phyloP scores from a whole-genome alignment of 2,329 filamentous ascomycete species.

The Rhinocladiella mackenziei region DNA sequence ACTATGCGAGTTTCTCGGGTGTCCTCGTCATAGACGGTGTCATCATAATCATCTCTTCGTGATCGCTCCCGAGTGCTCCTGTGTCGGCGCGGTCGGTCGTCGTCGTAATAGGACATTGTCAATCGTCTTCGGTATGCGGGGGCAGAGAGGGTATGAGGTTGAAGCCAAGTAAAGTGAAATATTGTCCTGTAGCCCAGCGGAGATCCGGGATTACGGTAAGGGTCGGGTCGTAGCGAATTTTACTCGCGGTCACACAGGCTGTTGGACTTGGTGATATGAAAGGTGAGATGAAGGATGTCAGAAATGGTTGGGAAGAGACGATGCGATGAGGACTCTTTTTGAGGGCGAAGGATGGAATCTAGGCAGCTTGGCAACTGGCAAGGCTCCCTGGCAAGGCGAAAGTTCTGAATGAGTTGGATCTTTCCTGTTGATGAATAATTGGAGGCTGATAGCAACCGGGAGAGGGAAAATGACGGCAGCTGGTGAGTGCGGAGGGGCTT shows the following conservation, averaged over 20 bases:
- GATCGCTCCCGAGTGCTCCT: conserved; percentile 30
- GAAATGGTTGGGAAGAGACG: neutral
- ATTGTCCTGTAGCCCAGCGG: conserved; percentile 16
- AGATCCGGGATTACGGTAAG: conserved; percentile 25
- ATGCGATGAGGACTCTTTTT: conserved; percentile 7
- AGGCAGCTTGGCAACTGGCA: conserved; percentile 16
- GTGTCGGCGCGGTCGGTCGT: conserved; percentile 50
- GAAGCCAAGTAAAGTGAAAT: conserved; percentile 13
- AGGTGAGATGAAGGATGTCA: conserved; percentile 1
- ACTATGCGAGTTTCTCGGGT: conserved; percentile 27
- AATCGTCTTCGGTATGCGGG: neutral
- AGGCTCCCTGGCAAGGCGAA: conserved; percentile 10
- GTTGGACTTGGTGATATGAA: neutral
- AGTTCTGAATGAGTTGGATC: conserved; percentile 1
- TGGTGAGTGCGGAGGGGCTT: conserved; percentile 1
- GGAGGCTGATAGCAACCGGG: no score
- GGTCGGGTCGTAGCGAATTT: conserved; percentile 22
- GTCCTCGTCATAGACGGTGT: conserved; percentile 25
- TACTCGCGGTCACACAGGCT: conserved; percentile 6
- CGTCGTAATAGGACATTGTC: conserved; percentile 47
- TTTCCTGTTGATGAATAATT: neutral
- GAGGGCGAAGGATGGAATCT: conserved; percentile 7
- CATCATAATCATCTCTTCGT: conserved; percentile 26
- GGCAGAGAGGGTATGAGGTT: conserved; percentile 9
- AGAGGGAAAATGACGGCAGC: neutral